A percentile compares a stretch with the other conserved stretches of the same genome.
phyloP scores from a whole-genome alignment of 169 alveolate species.

The Plasmodium vinckei region DNA sequence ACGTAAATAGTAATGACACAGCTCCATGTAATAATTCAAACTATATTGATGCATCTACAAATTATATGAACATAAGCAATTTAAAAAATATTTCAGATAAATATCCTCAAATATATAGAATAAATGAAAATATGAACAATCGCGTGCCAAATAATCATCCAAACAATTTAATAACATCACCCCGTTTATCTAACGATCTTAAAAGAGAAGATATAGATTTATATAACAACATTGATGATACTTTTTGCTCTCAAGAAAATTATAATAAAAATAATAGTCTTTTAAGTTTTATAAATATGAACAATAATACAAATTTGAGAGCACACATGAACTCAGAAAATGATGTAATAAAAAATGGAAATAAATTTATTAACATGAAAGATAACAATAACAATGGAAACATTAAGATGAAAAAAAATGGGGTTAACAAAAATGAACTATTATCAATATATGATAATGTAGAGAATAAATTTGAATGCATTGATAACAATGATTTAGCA shows the following conservation, averaged over 20 bases:
- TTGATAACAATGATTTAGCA: slow-evolving; percentile 4
- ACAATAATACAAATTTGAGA: background rate
- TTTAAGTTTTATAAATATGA: slow-evolving; percentile 6
- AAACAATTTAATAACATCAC: background rate
- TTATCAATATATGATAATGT: slow-evolving; percentile 23
- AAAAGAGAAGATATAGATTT: background rate
- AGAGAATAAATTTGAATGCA: slow-evolving; percentile 9
- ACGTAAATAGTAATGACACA: slow-evolving; percentile 9
- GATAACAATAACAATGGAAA: background rate
- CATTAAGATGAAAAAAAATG: background rate
- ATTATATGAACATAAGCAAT: slow-evolving; percentile 1
- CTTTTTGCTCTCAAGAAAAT: background rate
- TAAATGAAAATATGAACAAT: slow-evolving; percentile 1
- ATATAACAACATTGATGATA: slow-evolving; percentile 16
- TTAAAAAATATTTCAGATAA: slow-evolving; percentile 21
- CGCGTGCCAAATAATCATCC: slow-evolving; percentile 6
- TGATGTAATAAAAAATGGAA: slow-evolving; percentile 11
- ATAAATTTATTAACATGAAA: slow-evolving; percentile 11
- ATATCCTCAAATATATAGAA: background rate
- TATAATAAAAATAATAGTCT: slow-evolving; percentile 6
- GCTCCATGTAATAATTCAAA: slow-evolving; percentile 28
- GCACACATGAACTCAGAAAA: background rate
- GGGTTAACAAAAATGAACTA: background rate
- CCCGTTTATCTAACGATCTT: background rate
- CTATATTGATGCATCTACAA: slow-evolving; percentile 15